Evolutionary conservation across 805 yeast species (phyloP), one percentile per base, ranked within the genome.

Genomic region (Wickerhamiella nectarea): DNA sequence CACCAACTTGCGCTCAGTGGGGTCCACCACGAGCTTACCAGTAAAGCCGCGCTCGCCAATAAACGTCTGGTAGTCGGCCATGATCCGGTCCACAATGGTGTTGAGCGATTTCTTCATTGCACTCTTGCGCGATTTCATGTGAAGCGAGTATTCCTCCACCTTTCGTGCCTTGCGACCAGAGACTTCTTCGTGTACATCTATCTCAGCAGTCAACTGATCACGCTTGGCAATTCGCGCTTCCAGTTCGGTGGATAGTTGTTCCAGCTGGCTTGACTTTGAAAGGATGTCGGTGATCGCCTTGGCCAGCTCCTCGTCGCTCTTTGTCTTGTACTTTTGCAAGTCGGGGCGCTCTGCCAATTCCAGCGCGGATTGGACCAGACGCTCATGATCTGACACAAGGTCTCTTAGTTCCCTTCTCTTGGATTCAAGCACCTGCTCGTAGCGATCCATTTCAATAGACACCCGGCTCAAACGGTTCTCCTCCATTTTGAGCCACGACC

Each of bases 1-100:
- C 4, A 46, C 50, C 18, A 66, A 50, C 19, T 46, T 49, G 25
- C 48, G 45, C 10, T 42, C 28, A 6, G 48, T 65, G 47, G 70
- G 72, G 50, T 79, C 80, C 56, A 89, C 78, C 12, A 68, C 68
- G 36, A 91, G 67, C 41, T 70, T 67, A 10, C 96, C 97, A 6
- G 71, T 68, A 57, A 81, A 86, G 3, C 81, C 31, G n/a, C 43
- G 38, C 25, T 33, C 43, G 18, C 33, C 25, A 17, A 40, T 40
- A 17, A 34, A 40, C 25, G 6, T 14, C 19, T 12, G 17, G 21
- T 40, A 34, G 19, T 34, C 38, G 3, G 11, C 7, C n/a, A 14
- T 18, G 25, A 33, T 40, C n/a, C 29, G 22, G 10, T 22, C 34
- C 17, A 40, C 4, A 7, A n/a, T 18, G 4, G 28, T 19, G 25